Evolutionary conservation across 2,329 filamentous ascomycete genomes (phyloP), one percentile per base, ranked within the genome.

Genomic region (Proliferodiscus dingleyae): DNA sequence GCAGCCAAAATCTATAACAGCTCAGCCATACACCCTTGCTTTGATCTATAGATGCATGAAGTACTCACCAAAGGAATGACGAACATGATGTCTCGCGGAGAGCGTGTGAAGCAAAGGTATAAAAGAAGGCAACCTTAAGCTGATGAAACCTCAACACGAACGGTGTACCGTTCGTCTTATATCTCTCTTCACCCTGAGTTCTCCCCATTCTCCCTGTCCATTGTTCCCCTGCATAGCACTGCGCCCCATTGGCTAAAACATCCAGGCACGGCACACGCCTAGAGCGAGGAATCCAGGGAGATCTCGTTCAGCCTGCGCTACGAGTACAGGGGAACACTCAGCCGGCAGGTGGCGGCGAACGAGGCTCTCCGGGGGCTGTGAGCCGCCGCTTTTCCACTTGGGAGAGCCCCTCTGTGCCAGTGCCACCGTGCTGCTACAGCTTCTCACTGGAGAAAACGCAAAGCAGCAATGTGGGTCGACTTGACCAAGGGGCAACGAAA

Each of bases 1-100:
- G 52, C 52, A 46, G 48, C 52, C 45, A 54, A 41, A 29, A 52
- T 46, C 47, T 44, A 19, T 29, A 18, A 23, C 10, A 28, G 7
- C 19, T 33, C 32, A 10, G 4, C 28, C 19, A 21, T 9, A 3
- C 23, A 33, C n/a, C 13, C 34, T 16, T 16, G 15, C 8, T n/a
- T 19, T n/a, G 29, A 24, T 33, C 13, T 13, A 16, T 21, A 23
- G 18, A 39, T 19, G 10, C 18, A 13, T 4, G 22, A 18, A 40
- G 21, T 33, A 44, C 41, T 38, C 40, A 47, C 45, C 33, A 51
- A 50, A 50, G 37, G 44, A 50, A 50, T 33, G 38, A 33, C 36
- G 32, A 52, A 47, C 50, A 52, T 52, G 30, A 42, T 50, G 50
- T 44, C 40, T 22, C 24, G 43, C 23, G 29, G 26, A 23, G 34